Evolutionary conservation across 805 yeast genomes (phyloP).

Genomic region (Pichia scutulata): DNA sequence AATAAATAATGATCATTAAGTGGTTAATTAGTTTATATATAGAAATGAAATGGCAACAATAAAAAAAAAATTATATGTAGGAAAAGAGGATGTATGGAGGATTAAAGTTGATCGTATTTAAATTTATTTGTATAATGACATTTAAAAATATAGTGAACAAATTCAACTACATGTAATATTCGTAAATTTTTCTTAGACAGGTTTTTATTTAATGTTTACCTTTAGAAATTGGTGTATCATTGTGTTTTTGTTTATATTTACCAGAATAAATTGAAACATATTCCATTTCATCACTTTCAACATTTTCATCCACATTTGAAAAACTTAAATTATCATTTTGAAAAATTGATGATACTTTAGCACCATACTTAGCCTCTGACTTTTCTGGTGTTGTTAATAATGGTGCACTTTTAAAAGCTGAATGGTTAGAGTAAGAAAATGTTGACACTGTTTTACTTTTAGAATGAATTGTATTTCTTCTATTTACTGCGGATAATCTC

Average conservation of each 20-base stretch:
- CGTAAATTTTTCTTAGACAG: too few relatives aligned
- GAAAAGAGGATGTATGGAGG: background rate
- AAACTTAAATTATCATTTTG: constrained; percentile 1
- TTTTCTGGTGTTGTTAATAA: constrained; percentile 10
- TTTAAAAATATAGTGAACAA: background rate
- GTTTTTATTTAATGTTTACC: constrained; percentile 12
- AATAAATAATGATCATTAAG: background rate
- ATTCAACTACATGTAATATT: too few relatives aligned
- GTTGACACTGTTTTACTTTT: constrained; percentile 23
- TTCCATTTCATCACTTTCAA: background rate
- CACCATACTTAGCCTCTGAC: constrained; percentile 4
- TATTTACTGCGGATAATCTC: background rate
- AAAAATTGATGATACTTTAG: background rate
- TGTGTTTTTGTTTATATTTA: constrained; percentile 19
- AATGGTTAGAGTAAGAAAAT: constrained; percentile 10
- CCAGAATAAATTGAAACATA: constrained; percentile 14
- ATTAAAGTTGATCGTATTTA: background rate
- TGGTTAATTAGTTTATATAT: background rate
- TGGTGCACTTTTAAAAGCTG: constrained; percentile 9
- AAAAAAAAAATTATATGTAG: background rate
- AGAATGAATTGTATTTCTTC: constrained; percentile 12
- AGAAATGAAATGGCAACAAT: background rate
- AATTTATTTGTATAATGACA: too few relatives aligned
- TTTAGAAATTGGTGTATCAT: constrained; percentile 26
- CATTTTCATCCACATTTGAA: constrained; percentile 1